Conservation (phyloP, 352 stramenopile species). For the Phytophthora sp. region DNA sequence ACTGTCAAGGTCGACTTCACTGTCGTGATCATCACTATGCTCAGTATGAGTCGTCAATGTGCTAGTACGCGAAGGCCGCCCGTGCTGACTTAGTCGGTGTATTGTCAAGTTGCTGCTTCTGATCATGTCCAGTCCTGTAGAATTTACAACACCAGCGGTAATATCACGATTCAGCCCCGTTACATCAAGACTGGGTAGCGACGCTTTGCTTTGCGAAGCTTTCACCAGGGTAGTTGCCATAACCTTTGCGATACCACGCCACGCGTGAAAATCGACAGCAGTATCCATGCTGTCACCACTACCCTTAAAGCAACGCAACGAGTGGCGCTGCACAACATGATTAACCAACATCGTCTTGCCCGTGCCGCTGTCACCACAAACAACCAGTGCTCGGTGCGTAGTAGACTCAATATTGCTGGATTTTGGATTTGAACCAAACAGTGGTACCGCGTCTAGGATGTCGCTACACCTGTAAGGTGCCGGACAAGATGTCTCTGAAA, state of each 20-base stretch:
- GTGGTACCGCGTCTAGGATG: conserved; percentile 53
- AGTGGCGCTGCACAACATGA: conserved; percentile 56
- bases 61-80: conserved; percentile 22
- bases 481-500: conserved; percentile 10
- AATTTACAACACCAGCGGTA: neutral
- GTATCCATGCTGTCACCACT: conserved; percentile 63
- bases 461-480: conserved; percentile 55
- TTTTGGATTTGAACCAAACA: conserved; percentile 44
- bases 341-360: conserved; percentile 75
- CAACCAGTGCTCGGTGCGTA: conserved; percentile 51
- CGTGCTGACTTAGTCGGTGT: conserved; percentile 23
- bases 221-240: conserved; percentile 19
- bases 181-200: conserved; percentile 15
- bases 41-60: conserved; percentile 36
- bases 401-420: conserved; percentile 8
- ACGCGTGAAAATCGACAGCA: conserved; percentile 63
- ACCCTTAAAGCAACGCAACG: conserved; percentile 60
- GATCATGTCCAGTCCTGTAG: conserved; percentile 1
- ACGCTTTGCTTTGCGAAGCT: conserved; percentile 11
- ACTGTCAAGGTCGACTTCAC: conserved; percentile 17
- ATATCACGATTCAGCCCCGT: neutral
- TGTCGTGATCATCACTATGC: neutral
- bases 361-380: conserved; percentile 64
- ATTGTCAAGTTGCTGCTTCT: conserved; percentile 9
- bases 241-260: conserved; percentile 45